phyloP scores from a whole-genome alignment of 2,329 filamentous ascomycete species.

The Ilyonectria destructans region DNA sequence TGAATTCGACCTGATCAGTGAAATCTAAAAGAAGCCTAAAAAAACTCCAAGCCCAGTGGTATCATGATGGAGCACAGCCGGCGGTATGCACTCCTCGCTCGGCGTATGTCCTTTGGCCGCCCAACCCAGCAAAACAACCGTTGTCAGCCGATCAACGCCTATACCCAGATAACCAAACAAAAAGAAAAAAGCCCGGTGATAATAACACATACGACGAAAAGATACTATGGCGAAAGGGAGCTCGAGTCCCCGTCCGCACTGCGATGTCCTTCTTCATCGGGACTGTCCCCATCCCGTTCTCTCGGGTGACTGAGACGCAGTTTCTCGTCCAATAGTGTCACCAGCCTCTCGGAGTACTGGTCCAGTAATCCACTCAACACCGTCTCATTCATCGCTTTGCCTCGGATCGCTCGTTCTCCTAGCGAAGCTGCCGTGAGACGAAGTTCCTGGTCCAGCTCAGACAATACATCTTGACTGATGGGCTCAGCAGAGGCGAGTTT shows the following conservation, averaged over 20 bases:
- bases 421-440: conserved; percentile 75
- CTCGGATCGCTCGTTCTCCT: conserved; percentile 70
- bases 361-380: conserved; percentile 78
- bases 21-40: conserved; percentile 38
- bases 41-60: conserved; percentile 56
- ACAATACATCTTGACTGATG: conserved; percentile 71
- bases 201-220: conserved; percentile 43
- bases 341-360: conserved; percentile 81
- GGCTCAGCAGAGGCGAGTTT: conserved; percentile 72
- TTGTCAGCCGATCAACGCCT: conserved; percentile 42
- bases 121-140: conserved; percentile 38
- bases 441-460: conserved; percentile 76
- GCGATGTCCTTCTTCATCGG: conserved; percentile 51
- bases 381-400: conserved; percentile 70
- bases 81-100: conserved; percentile 39
- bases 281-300: conserved; percentile 51
- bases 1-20: conserved; percentile 35
- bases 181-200: conserved; percentile 27
- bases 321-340: conserved; percentile 82
- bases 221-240: conserved; percentile 53
- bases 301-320: conserved; percentile 65
- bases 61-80: conserved; percentile 54
- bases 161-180: conserved; percentile 30
- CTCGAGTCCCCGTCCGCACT: conserved; percentile 56
- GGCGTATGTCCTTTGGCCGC: conserved; percentile 34